Base-by-base conservation (phyloP, 1,284 basidiomycete genomes). In the Moniliophthora roreri region DNA sequence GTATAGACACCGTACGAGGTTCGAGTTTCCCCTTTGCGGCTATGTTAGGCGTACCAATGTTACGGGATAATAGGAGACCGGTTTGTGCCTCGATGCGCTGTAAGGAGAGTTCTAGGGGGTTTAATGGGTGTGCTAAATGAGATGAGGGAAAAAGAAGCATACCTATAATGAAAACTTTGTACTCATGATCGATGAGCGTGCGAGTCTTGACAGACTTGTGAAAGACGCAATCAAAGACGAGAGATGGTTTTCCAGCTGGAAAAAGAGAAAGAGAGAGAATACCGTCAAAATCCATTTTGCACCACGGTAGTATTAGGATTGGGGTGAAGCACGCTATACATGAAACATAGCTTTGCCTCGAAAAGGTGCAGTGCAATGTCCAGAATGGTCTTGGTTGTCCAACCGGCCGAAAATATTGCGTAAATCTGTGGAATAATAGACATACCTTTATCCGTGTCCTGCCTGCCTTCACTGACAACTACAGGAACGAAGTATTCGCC, bases 191-290 rank as follows among this genome's bases (percentile, higher is more conserved):
- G 51, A 73, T 80, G 40, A 82, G 70, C 0, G 76, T 68, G 23
- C 84, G 79, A 8, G 77, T 71, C 64, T 83, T 86, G 54, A 89
- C 66, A 2, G 77, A 72, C 0, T 74, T 60, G 60, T 87, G 78
- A 66, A 81, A 84, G 2, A 90, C 73, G 58, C 82, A 82, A 64
- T 91, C 89, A 59, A 91, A 85, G 4, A 90, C 84, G 39, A 87
- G 65, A 1, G 82, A 78, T 0, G 79, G 71, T 42, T 84, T 85
- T 9, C 89, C 89, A 57, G 84, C 87, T 90, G 58, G 38, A 44
- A 45, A 23, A 4, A 15, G 16, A 20, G 15, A 20, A 35, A n/a
- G n/a, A n/a, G n/a, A n/a, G n/a, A n/a, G n/a, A n/a, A n/a, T n/a
- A n/a, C n/a, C n/a, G n/a, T n/a, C n/a, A n/a, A n/a, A n/a, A n/a